Base-by-base conservation (phyloP, 1,284 basidiomycete species). In the Pisolithus thermaeus region DNA sequence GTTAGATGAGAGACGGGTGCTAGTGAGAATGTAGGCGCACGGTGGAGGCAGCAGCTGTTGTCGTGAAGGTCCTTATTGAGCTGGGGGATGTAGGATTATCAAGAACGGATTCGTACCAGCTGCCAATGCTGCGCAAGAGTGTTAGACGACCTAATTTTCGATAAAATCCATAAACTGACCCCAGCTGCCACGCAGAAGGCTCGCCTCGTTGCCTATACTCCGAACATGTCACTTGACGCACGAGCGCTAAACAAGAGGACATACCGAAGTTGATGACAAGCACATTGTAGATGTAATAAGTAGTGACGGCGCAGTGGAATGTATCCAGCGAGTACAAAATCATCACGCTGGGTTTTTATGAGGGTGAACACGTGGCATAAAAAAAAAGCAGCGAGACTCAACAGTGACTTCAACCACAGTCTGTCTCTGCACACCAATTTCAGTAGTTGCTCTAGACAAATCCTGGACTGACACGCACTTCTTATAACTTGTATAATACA, bases 261-360 rank as follows among this genome's bases (percentile, higher is more conserved):
- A 7, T 11, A 73, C 73, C 67, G 45, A 70, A 74, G 56, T 70
- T 61, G 18, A 57, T 54, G 43, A 74, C 66, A 4, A 74, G 61
- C 4, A 61, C 59, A 5, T 64, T 52, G 49, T 74, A 75, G 20
- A 73, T 58, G 51, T 70, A 74, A 1, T 62, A 55, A 35, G 66
- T 54, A 35, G 69, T 64, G 53, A 72, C 55, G n/a, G 64, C 54
- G 1, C 68, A 63, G 45, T 73, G 70, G n/a, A 66, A 52, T 0
- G 68, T 70, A 52, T 74, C 72, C 11, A 66, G 65, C 2, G 69
- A 1, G 47, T 74, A 59, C 20, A 75, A 58, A 28, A 62, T 46
- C 23, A 52, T 43, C 40, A 70, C 70, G 30, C n/a, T 22, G 23
- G 22, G 4, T 23, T 23, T 37, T 12, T 5, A 7, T 22, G 9